A percentile compares a stretch with the other conserved stretches of the same genome.
Evolutionary conservation across 1,139 yeast species (phyloP).

Genomic region (Yamadazyma aaseri): DNA sequence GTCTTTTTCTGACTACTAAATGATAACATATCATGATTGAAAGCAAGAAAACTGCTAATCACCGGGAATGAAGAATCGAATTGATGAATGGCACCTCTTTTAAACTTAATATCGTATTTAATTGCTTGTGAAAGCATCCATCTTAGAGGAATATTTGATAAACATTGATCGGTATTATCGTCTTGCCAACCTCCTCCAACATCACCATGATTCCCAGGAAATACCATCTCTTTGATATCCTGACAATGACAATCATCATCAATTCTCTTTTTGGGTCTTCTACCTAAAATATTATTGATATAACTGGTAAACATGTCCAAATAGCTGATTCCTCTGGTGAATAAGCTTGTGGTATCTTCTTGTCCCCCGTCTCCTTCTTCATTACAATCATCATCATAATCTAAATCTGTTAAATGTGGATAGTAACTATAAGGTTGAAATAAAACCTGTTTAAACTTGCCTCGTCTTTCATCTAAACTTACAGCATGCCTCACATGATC

Average conservation of each 20-base stretch:
- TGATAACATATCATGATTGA: constrained; percentile 47
- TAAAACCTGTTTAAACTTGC: constrained; percentile 57
- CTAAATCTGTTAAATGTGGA: constrained; percentile 26
- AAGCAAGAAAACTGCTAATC: constrained; percentile 39
- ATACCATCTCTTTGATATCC: constrained; percentile 57
- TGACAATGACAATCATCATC: constrained; percentile 14
- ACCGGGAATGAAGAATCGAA: constrained; percentile 38
- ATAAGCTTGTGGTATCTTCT: constrained; percentile 3
- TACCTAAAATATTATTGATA: constrained; percentile 6
- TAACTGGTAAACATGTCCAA: constrained; percentile 5
- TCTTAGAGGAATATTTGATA: constrained; percentile 47
- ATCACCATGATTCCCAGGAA: constrained; percentile 67
- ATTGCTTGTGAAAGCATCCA: constrained; percentile 60
- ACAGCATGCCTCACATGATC: constrained; percentile 64
- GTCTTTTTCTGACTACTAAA: constrained; percentile 8
- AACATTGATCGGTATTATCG: constrained; percentile 26
- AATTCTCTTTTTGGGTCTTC: constrained; percentile 6
- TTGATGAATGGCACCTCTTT: constrained; percentile 33
- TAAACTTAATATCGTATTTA: constrained; percentile 48
- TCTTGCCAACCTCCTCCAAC: constrained; percentile 63
- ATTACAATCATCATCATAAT: constrained; percentile 16
- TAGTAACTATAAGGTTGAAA: constrained; percentile 36
- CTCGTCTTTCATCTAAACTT: constrained; percentile 62
- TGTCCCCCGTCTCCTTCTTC: constrained; percentile 3
- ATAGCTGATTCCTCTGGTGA: constrained; percentile 4